These are phyloP conservation scores for Pichia exigua DNA, from an alignment of 805 yeast genomes.

Conservation along the genomic window DNA sequence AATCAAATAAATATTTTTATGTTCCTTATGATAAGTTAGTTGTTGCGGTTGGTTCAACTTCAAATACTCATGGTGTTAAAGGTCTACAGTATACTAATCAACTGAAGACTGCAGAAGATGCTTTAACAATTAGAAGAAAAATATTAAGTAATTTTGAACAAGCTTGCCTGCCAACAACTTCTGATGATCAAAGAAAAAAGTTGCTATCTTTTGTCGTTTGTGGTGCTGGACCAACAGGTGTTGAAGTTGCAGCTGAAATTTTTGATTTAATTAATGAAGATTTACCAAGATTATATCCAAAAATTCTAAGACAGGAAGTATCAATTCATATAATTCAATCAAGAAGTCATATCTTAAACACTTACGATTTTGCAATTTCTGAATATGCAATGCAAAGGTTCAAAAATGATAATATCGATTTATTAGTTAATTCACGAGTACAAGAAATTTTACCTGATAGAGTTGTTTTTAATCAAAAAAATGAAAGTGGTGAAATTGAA, in stretches of 20 bases:
- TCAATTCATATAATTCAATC: slow-evolving; percentile 85
- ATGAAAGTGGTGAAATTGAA: slow-evolving; percentile 32
- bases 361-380: slow-evolving; percentile 59
- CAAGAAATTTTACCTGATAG: slow-evolving; percentile 66
- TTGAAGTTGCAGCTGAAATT: slow-evolving; percentile 92
- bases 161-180: slow-evolving; percentile 70
- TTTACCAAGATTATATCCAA: slow-evolving; percentile 81
- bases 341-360: slow-evolving; percentile 74
- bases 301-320: slow-evolving; percentile 63
- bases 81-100: slow-evolving; percentile 88
- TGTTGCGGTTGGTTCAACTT: slow-evolving; percentile 90
- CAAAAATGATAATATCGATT: slow-evolving; percentile 55
- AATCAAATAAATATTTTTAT: slow-evolving; percentile 37
- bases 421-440: slow-evolving; percentile 80
- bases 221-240: slow-evolving; percentile 99
- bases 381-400: slow-evolving; percentile 77
- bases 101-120: slow-evolving; percentile 84
- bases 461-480: slow-evolving; percentile 50
- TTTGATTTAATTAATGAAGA: slow-evolving; percentile 93
- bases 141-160: slow-evolving; percentile 83
- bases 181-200: slow-evolving; percentile 67
- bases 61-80: slow-evolving; percentile 89
- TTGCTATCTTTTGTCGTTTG: slow-evolving; percentile 84
- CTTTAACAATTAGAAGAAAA: slow-evolving; percentile 71
- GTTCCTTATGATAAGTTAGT: slow-evolving; percentile 75